Conservation (phyloP, 345 rosid species). For the Sapria himalayana region DNA sequence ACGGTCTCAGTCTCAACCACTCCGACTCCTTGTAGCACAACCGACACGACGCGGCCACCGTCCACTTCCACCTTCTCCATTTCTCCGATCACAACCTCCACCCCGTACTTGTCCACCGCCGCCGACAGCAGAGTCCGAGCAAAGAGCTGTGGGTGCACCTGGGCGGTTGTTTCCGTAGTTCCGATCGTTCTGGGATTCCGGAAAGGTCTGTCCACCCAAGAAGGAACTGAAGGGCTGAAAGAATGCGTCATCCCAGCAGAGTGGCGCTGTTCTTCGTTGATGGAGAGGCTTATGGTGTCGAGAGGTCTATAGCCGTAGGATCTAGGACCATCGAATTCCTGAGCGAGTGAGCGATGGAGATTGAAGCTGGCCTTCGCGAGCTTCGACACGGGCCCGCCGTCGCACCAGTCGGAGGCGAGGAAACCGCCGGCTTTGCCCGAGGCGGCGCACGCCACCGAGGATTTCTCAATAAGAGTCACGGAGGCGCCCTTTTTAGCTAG, state of each 20-base stretch:
- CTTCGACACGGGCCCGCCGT: conserved; percentile 30
- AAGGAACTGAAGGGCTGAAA: conserved; percentile 16
- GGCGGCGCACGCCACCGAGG: conserved; percentile 68
- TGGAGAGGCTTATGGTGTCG: conserved; percentile 40
- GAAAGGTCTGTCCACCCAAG: conserved; percentile 58
- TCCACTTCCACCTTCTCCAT: conserved; percentile 27
- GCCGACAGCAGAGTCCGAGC: conserved; percentile 27
- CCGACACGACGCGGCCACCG: conserved; percentile 30
- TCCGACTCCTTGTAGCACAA: conserved; percentile 39
- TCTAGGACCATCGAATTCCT: conserved; percentile 46
- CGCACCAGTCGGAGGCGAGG: conserved; percentile 85
- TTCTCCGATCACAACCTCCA: conserved; percentile 56
- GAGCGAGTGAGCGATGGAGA: conserved; percentile 60
- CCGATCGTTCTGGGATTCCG: conserved; percentile 29
- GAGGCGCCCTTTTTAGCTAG: conserved; percentile 46
- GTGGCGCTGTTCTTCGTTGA: conserved; percentile 33
- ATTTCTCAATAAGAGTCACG: conserved; percentile 56
- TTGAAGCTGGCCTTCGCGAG: conserved; percentile 74
- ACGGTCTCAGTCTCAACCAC: conserved; percentile 40
- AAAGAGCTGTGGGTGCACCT: conserved; percentile 68
- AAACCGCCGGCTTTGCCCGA: conserved; percentile 89
- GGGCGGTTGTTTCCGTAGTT: conserved; percentile 50
- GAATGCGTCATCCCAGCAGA: no score
- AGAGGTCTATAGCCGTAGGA: conserved; percentile 61
- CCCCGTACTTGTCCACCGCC: conserved; percentile 39